Evolutionary conservation across 2,329 filamentous ascomycete species (phyloP), one percentile per base, ranked within the genome.

Genomic region (Claviceps humidiphila): DNA sequence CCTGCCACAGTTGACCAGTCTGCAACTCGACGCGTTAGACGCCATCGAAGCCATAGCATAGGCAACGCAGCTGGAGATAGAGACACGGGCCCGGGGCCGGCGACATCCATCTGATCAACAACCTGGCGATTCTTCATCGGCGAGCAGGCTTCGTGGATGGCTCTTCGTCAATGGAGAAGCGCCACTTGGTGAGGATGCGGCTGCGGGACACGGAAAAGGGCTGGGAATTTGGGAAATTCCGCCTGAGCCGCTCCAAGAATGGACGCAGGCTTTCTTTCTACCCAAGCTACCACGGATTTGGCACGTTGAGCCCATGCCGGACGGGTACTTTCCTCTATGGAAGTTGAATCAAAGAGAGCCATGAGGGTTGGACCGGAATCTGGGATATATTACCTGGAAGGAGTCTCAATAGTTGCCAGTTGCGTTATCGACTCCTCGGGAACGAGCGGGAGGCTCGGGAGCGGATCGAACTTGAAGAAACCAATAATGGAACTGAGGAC

Each of bases 21-120:
- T 67, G 8, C 78, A 82, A 61, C 59, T 72, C 30, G 77, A 80
- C 62, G 78, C 79, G 8, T 68, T 82, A n/a, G 73, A 81, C 56
- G 70, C 73, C 20, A 67, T 82, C 30, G 77, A 82, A 63, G 63
- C 65, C 26, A 72, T 81, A 53, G 78, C 78, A 4, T 66, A 68
- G 53, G 76, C 76, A n/a, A 74, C 75, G 1, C 71, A 80, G 62
- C 65, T 81, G 30, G 73, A 78, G 56, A 76, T 82, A 51, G 64
- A 66, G 54, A 81, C 77, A 0, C 69, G 72, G 55, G 68, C 77
- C 0, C 3, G 22, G 22, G 22, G 20, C 20, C 20, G 79, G 79
- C 30, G 80, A 83, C 58, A 75, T 84, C 57, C 77, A 81, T 59
- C 81, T 82, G 64, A 76, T 83, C 67, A 83, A 83, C 70, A 84